A percentile compares a stretch with the other conserved stretches of the same genome.
phyloP scores from a whole-genome alignment of 495 filamentous ascomycete genomes.

The Penicillium herquei region DNA sequence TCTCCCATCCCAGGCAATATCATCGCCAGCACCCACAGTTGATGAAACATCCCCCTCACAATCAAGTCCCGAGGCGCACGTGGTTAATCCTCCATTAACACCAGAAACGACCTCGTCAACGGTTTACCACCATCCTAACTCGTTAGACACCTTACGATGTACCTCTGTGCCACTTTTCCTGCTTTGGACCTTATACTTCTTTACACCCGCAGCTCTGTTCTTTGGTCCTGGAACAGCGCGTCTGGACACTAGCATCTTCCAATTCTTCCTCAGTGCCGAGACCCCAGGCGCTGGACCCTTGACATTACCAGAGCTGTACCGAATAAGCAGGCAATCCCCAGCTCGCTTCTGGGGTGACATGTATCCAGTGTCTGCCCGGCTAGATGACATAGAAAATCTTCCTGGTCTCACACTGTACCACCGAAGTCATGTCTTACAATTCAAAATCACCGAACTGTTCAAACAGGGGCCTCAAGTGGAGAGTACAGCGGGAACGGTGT shows the following conservation, averaged over 20 bases:
- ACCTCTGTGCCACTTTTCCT: conserved; percentile 35
- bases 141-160: conserved; percentile 11
- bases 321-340: conserved; percentile 32
- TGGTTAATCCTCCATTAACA: background rate
- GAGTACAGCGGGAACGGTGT: background rate
- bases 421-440: conserved; percentile 29
- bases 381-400: conserved; percentile 37
- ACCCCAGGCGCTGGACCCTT: conserved; percentile 5
- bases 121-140: background rate
- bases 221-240: conserved; percentile 16
- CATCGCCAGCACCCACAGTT: background rate
- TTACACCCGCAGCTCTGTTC: conserved; percentile 28
- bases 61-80: background rate
- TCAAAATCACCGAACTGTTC: conserved; percentile 29
- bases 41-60: background rate
- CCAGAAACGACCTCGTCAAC: background rate
- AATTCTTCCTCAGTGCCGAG: conserved; percentile 25
- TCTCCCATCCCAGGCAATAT: background rate
- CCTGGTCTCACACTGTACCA: conserved; percentile 28
- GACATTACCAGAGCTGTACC: conserved; percentile 26
- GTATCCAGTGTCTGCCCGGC: conserved; percentile 29
- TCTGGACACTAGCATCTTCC: conserved; percentile 28
- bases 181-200: conserved; percentile 36
- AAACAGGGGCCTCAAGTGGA: conserved; percentile 9
- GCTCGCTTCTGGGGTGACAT: conserved; percentile 32